A percentile compares a stretch with the other conserved stretches of the same genome.
Conservation (phyloP, 305 asterid species). For the Andrographis paniculata region DNA sequence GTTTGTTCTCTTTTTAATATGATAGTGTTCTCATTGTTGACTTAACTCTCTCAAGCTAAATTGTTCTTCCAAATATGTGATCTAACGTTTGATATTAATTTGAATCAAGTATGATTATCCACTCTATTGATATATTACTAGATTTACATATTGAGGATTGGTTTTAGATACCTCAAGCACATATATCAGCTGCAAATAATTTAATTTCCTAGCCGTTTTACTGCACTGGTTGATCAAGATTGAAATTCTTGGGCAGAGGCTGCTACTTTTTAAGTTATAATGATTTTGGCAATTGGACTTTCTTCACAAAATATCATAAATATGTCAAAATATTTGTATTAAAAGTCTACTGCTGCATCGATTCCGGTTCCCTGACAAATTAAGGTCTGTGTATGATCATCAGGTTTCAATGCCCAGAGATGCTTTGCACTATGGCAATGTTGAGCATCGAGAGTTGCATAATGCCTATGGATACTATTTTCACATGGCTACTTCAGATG, state of each 20-base stretch:
- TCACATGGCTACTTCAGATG: conserved; percentile 95
- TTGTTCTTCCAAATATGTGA: not conserved
- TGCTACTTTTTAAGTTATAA: too few species aligned
- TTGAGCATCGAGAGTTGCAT: conserved; percentile 91
- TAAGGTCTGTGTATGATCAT: conserved; percentile 8
- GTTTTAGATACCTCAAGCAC: too few species aligned
- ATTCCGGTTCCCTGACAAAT: not conserved
- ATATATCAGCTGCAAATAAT: too few species aligned
- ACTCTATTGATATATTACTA: too few species aligned
- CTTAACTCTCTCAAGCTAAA: not conserved
- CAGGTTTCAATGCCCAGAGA: conserved; percentile 96
- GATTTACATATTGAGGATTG: too few species aligned
- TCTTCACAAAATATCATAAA: too few species aligned
- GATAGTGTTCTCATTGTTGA: not conserved
- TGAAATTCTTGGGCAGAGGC: too few species aligned
- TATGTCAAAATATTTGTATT: too few species aligned
- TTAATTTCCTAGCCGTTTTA: too few species aligned
- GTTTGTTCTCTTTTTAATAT: not conserved
- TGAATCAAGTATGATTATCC: too few species aligned
- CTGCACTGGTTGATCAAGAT: too few species aligned
- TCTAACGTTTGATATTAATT: not conserved
- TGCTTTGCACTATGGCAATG: conserved; percentile 69
- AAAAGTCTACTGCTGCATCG: too few species aligned
- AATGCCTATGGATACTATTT: conserved; percentile 96
- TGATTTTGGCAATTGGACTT: not conserved